phyloP scores from a whole-genome alignment of 192 early-diverging fungal genomes.

The Piromyces sp. region DNA sequence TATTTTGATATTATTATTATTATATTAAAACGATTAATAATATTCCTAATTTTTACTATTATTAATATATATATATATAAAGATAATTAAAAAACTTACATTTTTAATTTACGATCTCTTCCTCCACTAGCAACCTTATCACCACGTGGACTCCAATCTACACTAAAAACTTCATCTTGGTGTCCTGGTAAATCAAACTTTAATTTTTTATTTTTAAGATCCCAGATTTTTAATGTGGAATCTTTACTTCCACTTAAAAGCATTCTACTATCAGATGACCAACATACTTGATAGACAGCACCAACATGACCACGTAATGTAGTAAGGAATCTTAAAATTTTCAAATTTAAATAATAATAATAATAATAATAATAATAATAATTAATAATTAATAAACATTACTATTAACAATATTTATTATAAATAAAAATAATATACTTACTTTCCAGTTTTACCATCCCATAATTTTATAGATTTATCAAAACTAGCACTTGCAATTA shows the following conservation, averaged over 20 bases:
- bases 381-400: too few relatives aligned
- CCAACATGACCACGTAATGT: constrained; percentile 90
- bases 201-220: constrained; percentile 72
- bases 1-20: too few relatives aligned
- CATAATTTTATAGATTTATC: constrained; percentile 96
- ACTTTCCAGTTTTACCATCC: constrained; percentile 71
- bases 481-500: constrained; percentile 81
- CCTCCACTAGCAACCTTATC: constrained; percentile 83
- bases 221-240: constrained; percentile 86
- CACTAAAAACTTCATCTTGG: constrained; percentile 82
- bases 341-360: constrained; percentile 1
- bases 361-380: not conserved
- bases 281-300: constrained; percentile 89
- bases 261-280: constrained; percentile 85
- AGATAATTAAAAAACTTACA: constrained; percentile 25
- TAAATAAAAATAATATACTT: constrained; percentile 11
- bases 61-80: too few relatives aligned
- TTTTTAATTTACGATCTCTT: constrained; percentile 78
- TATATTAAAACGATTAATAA: too few relatives aligned
- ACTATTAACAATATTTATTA: too few relatives aligned
- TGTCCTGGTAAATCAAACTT: constrained; percentile 92
- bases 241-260: constrained; percentile 78
- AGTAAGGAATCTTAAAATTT: constrained; percentile 44
- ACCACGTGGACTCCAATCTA: constrained; percentile 88
- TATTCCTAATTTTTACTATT: too few relatives aligned